Evolutionary conservation across 2,329 filamentous ascomycete genomes (phyloP).

Genomic region (Fusarium pseudocircinatum): DNA sequence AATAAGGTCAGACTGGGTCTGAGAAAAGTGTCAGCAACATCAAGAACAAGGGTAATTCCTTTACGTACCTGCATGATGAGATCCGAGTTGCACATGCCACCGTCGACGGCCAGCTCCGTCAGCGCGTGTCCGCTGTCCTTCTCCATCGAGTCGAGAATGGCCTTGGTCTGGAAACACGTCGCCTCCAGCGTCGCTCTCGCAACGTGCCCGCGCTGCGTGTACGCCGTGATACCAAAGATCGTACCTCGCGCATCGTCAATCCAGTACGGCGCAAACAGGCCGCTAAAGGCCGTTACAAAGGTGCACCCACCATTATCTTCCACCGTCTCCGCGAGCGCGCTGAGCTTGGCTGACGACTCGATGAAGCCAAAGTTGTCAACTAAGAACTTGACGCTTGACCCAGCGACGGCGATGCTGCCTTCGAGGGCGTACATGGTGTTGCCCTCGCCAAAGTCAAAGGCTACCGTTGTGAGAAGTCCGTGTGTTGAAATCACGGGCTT

Average conservation of each 20-base stretch:
- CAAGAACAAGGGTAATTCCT: neutral
- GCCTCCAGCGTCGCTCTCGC: constrained; percentile 83
- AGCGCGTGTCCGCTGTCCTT: constrained; percentile 80
- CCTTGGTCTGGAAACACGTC: constrained; percentile 85
- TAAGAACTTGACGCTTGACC: constrained; percentile 77
- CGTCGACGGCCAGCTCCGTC: constrained; percentile 80
- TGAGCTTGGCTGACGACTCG: constrained; percentile 56
- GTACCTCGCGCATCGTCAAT: constrained; percentile 84
- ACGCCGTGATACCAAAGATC: constrained; percentile 80
- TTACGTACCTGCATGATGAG: constrained; percentile 74
- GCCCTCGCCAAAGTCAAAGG: constrained; percentile 75
- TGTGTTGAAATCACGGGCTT: constrained; percentile 83
- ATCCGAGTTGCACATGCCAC: constrained; percentile 83
- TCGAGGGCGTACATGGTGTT: constrained; percentile 80
- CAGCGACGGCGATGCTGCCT: constrained; percentile 80
- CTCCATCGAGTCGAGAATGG: constrained; percentile 83
- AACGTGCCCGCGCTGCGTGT: constrained; percentile 80
- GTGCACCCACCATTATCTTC: constrained; percentile 79
- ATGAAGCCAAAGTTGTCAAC: constrained; percentile 68
- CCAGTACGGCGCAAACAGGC: constrained; percentile 86
- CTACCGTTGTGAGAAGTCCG: constrained; percentile 80
- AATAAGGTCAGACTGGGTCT: constrained; percentile 83
- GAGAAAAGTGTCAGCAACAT: neutral
- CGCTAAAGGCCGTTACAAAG: constrained; percentile 83
- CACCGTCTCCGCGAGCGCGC: constrained; percentile 58